Base-by-base conservation (phyloP, 2,329 filamentous ascomycete genomes). In the Juglanconis oblonga region DNA sequence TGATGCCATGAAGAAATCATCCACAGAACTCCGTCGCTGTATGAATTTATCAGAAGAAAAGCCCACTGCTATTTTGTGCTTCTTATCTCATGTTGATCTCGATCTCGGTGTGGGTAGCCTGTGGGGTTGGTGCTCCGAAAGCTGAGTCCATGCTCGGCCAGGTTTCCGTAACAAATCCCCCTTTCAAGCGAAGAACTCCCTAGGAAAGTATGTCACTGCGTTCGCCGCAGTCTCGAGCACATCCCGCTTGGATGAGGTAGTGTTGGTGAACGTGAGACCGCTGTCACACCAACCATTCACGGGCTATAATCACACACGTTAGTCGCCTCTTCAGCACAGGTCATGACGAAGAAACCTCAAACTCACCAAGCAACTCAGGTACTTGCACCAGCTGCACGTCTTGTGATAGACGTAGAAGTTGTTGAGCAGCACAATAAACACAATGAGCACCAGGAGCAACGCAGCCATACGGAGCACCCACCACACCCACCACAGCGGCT, bases 401-500 rank as follows among this genome's bases (percentile, higher is more conserved):
- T 86, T 86, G 61, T 84, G 83, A 72, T 88, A 87, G 64, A 84
- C 84, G 76, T 98, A 98, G 72, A 99, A 99, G 77, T 97, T 95
- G 71, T 92, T 87, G 62, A 98, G 74, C 56, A 99, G 79, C 49
- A 97, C 77, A 63, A 97, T 90, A 72, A 98, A 97, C 1, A 89
- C 88, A 45, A 96, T 83, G 40, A 97, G 80, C 38, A 93, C 89
- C n/a, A 87, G 83, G 7, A 97, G 83, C 55, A 99, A 77, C 31
- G 89, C 88, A 0, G 83, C 91, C 1, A 84, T 90, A 17, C 95
- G 85, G 33, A 98, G 82, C 29, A 97, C 75, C 94, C 94, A 98
- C 95, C 95, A 99, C 5, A 79, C 89, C 95, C 95, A 99, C 95
- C 95, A 99, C 7, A 97, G 81, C 29, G 90, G 89, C 73, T 96